Percentiles rank a stretch among this genome's conserved stretches.
These are phyloP conservation scores for Mortierella sp. DNA, from an alignment of 371 early-diverging fungal species.

Conservation along the genomic window DNA sequence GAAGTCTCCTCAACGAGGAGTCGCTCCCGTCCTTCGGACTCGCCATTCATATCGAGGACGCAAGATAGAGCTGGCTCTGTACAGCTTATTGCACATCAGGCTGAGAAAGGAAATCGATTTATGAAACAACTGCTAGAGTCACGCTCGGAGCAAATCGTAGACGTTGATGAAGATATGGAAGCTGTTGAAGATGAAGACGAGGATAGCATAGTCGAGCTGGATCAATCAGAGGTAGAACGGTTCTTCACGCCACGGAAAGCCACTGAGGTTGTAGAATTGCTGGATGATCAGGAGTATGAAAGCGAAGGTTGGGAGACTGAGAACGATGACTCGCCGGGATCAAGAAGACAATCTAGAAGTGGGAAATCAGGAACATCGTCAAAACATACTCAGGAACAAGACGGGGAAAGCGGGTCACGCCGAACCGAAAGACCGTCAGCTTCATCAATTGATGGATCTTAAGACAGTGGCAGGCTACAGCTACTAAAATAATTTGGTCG, in stretches of 20 bases:
- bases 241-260: constrained; percentile 21
- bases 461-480: not conserved
- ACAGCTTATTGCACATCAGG: constrained; percentile 1
- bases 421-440: not conserved
- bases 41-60: constrained; percentile 24
- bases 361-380: constrained; percentile 1
- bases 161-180: not conserved
- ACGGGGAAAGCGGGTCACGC: too few relatives aligned
- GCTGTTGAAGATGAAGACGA: constrained; percentile 13
- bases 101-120: constrained; percentile 13
- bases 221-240: constrained; percentile 24
- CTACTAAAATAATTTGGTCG: too few relatives aligned
- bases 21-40: not conserved
- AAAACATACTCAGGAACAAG: not conserved
- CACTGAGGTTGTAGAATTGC: constrained; percentile 17
- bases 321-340: constrained; percentile 35
- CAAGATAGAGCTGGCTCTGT: not conserved
- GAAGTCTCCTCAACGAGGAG: not conserved
- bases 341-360: constrained; percentile 18
- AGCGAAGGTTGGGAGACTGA: constrained; percentile 55
- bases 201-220: constrained; percentile 36
- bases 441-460: not conserved
- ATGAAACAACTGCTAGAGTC: constrained; percentile 31
- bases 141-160: not conserved
- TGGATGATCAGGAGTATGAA: constrained; percentile 15